These are phyloP conservation scores for Trametes polyzona DNA, from an alignment of 1,284 basidiomycete species.

Conservation along the genomic window DNA sequence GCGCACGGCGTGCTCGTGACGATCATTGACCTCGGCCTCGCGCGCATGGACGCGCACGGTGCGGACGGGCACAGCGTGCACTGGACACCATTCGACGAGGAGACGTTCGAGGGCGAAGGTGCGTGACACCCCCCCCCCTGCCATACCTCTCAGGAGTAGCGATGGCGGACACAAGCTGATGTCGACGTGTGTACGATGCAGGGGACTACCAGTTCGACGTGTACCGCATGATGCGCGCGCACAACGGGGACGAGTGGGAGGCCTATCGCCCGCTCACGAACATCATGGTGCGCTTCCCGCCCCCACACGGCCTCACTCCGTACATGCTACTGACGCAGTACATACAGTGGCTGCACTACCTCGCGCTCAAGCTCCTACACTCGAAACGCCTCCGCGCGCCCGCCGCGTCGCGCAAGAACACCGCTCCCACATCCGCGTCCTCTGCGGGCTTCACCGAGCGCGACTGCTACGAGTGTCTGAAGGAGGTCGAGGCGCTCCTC, in stretches of 20 bases:
- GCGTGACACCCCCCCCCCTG: slow-evolving; percentile 17
- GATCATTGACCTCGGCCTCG: slow-evolving; percentile 93
- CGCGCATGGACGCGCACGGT: slow-evolving; percentile 72
- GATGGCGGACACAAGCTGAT: not conserved
- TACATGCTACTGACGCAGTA: not conserved
- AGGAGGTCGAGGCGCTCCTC: slow-evolving; percentile 60
- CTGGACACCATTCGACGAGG: slow-evolving; percentile 81
- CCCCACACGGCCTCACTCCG: not conserved
- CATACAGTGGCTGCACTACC: slow-evolving; percentile 82
- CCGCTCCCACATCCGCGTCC: slow-evolving; percentile 17
- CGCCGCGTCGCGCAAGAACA: slow-evolving; percentile 32
- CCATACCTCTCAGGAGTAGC: not conserved
- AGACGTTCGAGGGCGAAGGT: slow-evolving; percentile 86
- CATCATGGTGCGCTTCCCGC: slow-evolving; percentile 68
- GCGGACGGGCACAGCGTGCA: slow-evolving; percentile 51
- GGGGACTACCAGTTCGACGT: slow-evolving; percentile 96
- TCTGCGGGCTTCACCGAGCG: slow-evolving; percentile 50
- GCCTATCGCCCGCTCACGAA: slow-evolving; percentile 83
- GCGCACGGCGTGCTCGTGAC: slow-evolving; percentile 73
- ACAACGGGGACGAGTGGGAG: slow-evolving; percentile 70
- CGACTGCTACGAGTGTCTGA: slow-evolving; percentile 61
- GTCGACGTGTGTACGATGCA: slow-evolving; percentile 30
- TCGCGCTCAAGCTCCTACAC: slow-evolving; percentile 70
- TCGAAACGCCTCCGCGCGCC: slow-evolving; percentile 69
- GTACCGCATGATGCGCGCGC: slow-evolving; percentile 84